Percentiles rank a stretch among this genome's conserved stretches.
Conservation (phyloP, 2,329 filamentous ascomycete species). For the Aspergillus uvarum region DNA sequence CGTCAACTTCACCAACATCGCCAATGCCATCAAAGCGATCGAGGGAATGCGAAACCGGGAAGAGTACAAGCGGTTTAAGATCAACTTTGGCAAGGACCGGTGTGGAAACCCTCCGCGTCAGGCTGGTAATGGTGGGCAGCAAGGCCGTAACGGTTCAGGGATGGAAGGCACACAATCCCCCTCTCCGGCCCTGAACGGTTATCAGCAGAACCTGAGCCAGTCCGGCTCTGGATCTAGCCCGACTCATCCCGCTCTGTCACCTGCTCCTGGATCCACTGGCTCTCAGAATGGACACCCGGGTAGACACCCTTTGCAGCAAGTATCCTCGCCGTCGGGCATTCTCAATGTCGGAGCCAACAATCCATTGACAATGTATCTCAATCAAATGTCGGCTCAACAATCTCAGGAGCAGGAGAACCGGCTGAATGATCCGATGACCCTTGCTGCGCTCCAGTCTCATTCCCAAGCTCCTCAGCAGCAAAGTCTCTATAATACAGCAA, state of each 20-base stretch:
- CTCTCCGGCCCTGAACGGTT: slow-evolving; percentile 56
- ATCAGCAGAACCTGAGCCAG: slow-evolving; percentile 55
- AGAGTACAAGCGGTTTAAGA: slow-evolving; percentile 98
- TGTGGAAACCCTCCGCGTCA: slow-evolving; percentile 96
- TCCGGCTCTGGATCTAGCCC: slow-evolving; percentile 60
- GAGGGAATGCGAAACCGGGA: slow-evolving; percentile 92
- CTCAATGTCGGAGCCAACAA: slow-evolving; percentile 80
- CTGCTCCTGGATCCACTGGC: slow-evolving; percentile 55
- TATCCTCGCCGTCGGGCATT: slow-evolving; percentile 64
- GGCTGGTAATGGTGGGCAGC: slow-evolving; percentile 63
- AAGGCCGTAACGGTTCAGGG: slow-evolving; percentile 62
- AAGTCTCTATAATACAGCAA: slow-evolving; percentile 74
- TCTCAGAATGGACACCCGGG: slow-evolving; percentile 58
- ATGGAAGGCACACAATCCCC: slow-evolving; percentile 57
- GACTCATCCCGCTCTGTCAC: slow-evolving; percentile 54
- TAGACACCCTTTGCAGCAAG: slow-evolving; percentile 57
- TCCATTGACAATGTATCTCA: slow-evolving; percentile 89
- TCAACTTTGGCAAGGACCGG: slow-evolving; percentile 98
- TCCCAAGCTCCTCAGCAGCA: slow-evolving; percentile 74
- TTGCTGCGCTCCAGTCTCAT: slow-evolving; percentile 56
- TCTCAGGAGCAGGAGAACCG: slow-evolving; percentile 66
- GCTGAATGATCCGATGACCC: slow-evolving; percentile 43
- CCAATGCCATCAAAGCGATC: slow-evolving; percentile 98
- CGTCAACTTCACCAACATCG: slow-evolving; percentile 99
- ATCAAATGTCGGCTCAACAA: slow-evolving; percentile 62